Base-by-base conservation (phyloP, 164 flowering plant genomes). In the Dillenia turbinata region DNA sequence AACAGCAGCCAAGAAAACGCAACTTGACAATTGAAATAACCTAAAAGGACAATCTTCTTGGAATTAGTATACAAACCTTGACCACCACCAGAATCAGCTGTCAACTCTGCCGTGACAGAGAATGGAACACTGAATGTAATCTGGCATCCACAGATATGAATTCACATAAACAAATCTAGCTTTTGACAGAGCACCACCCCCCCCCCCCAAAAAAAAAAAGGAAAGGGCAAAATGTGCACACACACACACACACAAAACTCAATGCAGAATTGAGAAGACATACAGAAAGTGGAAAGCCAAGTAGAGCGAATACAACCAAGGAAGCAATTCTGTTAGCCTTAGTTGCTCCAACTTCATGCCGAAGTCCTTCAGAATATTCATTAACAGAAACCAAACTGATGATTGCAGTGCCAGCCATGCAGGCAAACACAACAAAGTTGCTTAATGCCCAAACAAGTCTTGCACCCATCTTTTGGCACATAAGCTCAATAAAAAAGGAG, bases 81-180 rank as follows among this genome's bases (percentile, higher is more conserved):
- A 58, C 97, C 99, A 61, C 99, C 99, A 49, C 96, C 99, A 0
- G 92, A 71, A 77, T 89, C 96, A 72, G 97, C 90, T 64, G 96
- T 94, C 72, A 94, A 68, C 72, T 85, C 92, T 17, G 99, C 96
- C 12, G 96, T 89, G 54, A 94, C 76, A 60, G 97, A 85, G 69
- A 89, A 94, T 24, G 99, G 99, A 51, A 91, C 99, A 63, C 96
- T 89, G 50, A 87, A 94, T 16, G 97, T 90, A 58, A 94, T 85
- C 97, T 94, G 87, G 75, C 79, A 65, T 8, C 56, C 12, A 60
- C 10, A 73, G 14, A 44, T n/a, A 49, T 51, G 4, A 60, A 50
- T 44, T 51, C 22, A 15, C 43, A 40, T 9, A 56, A 49, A 55
- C n/a, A 57, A 54, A 59, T 49, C 3, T 44, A 46, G 16, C 26